Conservation (phyloP, 371 early-diverging fungal genomes). For the Apophysomyces variabilis region DNA sequence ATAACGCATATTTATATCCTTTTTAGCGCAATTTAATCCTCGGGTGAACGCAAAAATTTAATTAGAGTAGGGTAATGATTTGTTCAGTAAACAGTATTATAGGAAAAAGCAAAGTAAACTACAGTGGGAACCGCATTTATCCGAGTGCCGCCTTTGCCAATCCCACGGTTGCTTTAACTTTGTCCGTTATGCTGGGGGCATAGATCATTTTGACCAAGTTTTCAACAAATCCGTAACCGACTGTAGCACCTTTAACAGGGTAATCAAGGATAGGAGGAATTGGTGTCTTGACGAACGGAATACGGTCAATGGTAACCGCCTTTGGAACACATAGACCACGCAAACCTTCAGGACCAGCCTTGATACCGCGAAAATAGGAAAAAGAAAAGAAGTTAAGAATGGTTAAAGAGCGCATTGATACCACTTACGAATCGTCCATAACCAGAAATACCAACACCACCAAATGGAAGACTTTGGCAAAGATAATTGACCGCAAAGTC, state of each 20-base stretch:
- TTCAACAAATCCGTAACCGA: constrained; percentile 50
- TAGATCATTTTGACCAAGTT: constrained; percentile 48
- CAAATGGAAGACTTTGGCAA: constrained; percentile 84
- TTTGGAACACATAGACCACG: constrained; percentile 74
- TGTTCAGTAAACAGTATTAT: too few relatives aligned
- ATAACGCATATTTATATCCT: too few relatives aligned
- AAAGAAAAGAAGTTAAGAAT: background rate
- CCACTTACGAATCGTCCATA: constrained; percentile 69
- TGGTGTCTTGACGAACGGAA: constrained; percentile 74
- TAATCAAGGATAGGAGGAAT: constrained; percentile 74
- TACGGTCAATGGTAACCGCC: constrained; percentile 74
- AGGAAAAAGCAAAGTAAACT: too few relatives aligned
- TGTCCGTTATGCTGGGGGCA: constrained; percentile 40
- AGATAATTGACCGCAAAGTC: constrained; percentile 89
- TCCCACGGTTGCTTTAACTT: constrained; percentile 42
- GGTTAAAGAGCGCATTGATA: background rate
- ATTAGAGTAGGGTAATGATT: too few relatives aligned
- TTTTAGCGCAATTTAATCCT: too few relatives aligned
- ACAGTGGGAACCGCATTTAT: background rate
- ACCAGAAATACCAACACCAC: constrained; percentile 81
- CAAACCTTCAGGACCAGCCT: constrained; percentile 76
- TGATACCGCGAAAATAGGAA: background rate
- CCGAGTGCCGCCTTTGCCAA: constrained; percentile 39
- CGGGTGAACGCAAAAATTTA: too few relatives aligned
- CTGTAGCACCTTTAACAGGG: constrained; percentile 51